These are phyloP conservation scores for Boletus sp. DNA, from an alignment of 768 basidiomycete species.

Conservation along the genomic window DNA sequence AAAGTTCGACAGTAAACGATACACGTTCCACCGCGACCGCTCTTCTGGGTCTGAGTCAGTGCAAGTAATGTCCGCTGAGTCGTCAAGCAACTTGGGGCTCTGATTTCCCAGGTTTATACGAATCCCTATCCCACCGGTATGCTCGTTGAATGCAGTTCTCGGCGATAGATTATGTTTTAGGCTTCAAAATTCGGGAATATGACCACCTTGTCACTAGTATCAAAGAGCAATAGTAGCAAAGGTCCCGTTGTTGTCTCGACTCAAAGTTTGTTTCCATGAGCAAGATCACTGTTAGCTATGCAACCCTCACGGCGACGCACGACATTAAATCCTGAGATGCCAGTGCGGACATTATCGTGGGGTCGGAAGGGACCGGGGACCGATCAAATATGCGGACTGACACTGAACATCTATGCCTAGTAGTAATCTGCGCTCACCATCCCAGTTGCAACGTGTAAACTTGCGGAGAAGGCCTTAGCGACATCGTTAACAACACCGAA, in stretches of 20 bases:
- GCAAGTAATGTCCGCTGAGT: constrained; percentile 1
- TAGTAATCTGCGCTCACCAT: too few relatives aligned
- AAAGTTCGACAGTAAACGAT: neutral
- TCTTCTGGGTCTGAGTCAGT: neutral
- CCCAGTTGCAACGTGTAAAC: neutral
- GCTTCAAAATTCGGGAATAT: neutral
- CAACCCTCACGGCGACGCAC: neutral
- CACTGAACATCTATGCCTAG: too few relatives aligned
- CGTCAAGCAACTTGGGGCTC: neutral
- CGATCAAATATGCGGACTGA: neutral
- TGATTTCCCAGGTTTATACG: neutral
- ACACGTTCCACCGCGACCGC: too few relatives aligned
- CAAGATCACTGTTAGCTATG: neutral
- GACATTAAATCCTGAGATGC: neutral
- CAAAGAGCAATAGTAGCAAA: neutral
- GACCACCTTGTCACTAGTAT: neutral
- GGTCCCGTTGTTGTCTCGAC: neutral
- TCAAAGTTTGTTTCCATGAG: neutral
- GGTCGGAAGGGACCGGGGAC: neutral
- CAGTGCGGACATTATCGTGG: neutral
- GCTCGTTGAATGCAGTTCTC: neutral
- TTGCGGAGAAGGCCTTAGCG: neutral
- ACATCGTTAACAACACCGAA: neutral
- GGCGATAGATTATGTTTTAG: too few relatives aligned
- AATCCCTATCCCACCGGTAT: neutral